These are phyloP conservation scores for Penicillium dipodomyicola DNA, from an alignment of 495 filamentous ascomycete genomes.

Conservation along the genomic window DNA sequence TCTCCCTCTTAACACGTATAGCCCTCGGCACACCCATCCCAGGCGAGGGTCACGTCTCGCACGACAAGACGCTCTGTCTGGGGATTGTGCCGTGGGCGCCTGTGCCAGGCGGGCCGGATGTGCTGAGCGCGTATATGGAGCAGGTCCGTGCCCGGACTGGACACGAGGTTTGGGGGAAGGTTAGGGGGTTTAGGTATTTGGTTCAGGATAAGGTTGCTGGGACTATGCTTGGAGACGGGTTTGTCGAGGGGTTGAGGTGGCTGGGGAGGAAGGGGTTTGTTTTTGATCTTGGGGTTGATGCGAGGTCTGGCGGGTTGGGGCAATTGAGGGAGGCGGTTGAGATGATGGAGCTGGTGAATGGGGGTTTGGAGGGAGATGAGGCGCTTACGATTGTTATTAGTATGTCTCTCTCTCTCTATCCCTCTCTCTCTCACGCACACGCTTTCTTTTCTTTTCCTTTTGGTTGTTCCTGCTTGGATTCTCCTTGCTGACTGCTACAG, in stretches of 20 bases:
- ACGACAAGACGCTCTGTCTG: slow-evolving; percentile 53
- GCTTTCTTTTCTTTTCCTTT: neutral
- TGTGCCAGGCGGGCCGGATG: slow-evolving; percentile 55
- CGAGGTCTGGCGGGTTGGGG: slow-evolving; percentile 60
- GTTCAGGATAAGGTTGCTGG: slow-evolving; percentile 71
- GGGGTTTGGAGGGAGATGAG: slow-evolving; percentile 57
- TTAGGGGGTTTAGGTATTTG: slow-evolving; percentile 75
- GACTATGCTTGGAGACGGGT: slow-evolving; percentile 56
- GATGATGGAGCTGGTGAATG: slow-evolving; percentile 65
- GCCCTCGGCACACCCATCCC: slow-evolving; percentile 52
- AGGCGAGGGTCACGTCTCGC: slow-evolving; percentile 57
- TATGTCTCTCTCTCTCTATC: slow-evolving; percentile 33
- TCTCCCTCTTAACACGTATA: slow-evolving; percentile 64
- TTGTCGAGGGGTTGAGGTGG: slow-evolving; percentile 67
- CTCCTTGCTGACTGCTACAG: slow-evolving; percentile 37
- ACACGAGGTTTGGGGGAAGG: slow-evolving; percentile 48
- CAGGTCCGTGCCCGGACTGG: slow-evolving; percentile 38
- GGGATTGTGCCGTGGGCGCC: slow-evolving; percentile 84
- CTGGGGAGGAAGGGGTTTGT: slow-evolving; percentile 59
- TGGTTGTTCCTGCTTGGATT: neutral
- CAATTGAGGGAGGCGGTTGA: slow-evolving; percentile 71
- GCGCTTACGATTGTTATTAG: slow-evolving; percentile 65
- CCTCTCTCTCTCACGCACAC: too few relatives aligned
- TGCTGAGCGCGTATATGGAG: slow-evolving; percentile 49
- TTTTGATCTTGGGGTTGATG: slow-evolving; percentile 84